Percentiles rank a stretch among this genome's conserved stretches.
Evolutionary conservation across 805 yeast genomes (phyloP).

Genomic region (Metschnikowia cubensis): DNA sequence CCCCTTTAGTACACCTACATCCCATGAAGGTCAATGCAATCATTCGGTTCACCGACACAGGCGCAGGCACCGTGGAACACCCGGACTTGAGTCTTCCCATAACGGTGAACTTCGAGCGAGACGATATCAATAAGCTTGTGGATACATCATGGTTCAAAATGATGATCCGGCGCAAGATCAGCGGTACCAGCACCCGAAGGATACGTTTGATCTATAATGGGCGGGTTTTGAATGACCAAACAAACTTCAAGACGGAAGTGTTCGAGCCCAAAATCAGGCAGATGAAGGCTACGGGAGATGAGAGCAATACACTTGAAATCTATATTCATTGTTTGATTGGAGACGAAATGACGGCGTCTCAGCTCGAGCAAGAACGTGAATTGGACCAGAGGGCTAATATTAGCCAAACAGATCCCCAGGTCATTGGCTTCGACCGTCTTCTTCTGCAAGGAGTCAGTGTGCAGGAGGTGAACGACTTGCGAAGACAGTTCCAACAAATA

Average conservation of each 20-base stretch:
- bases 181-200: constrained; percentile 31
- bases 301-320: constrained; percentile 25
- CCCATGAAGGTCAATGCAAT: constrained; percentile 24
- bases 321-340: constrained; percentile 82
- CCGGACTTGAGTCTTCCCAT: constrained; percentile 30
- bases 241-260: constrained; percentile 52
- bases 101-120: constrained; percentile 24
- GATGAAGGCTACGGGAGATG: constrained; percentile 12
- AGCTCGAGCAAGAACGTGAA: constrained; percentile 56
- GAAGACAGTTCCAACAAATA: constrained; percentile 69
- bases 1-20: background rate
- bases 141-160: constrained; percentile 30
- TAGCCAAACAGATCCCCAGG: constrained; percentile 52
- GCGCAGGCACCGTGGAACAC: constrained; percentile 17
- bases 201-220: constrained; percentile 69
- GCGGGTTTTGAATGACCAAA: constrained; percentile 52
- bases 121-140: constrained; percentile 29
- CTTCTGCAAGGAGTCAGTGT: constrained; percentile 79
- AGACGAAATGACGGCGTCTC: constrained; percentile 50
- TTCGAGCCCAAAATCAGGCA: constrained; percentile 27
- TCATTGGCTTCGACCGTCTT: constrained; percentile 80
- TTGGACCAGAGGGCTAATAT: constrained; percentile 49
- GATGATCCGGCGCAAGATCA: constrained; percentile 25
- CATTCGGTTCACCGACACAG: constrained; percentile 30
- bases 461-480: constrained; percentile 65